Conservation (phyloP, 2,329 filamentous ascomycete species). For the Aureobasidium vineae region DNA sequence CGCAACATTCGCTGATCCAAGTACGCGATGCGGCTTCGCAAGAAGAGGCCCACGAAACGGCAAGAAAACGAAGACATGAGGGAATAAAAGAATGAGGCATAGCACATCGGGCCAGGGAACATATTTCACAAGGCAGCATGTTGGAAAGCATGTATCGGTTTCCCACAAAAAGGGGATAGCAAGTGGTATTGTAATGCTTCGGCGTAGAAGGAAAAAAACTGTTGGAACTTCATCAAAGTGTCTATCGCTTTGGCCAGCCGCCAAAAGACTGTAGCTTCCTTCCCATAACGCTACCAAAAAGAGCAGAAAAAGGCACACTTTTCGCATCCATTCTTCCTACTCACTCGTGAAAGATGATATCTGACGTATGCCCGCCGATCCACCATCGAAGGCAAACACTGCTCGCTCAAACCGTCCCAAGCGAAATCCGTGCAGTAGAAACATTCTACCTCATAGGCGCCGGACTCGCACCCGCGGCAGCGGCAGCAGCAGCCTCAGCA, state of each 20-base stretch:
- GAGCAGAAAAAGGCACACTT: not conserved
- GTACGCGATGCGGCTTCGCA: not conserved
- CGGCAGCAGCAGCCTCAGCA: conserved; percentile 21
- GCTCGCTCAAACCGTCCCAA: no score
- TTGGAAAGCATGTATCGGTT: not conserved
- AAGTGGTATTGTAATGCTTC: not conserved
- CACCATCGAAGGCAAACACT: no score
- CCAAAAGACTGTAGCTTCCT: not conserved
- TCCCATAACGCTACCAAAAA: not conserved
- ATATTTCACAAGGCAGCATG: not conserved
- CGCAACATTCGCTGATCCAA: not conserved
- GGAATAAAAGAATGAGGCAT: not conserved
- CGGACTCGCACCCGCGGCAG: conserved; percentile 4
- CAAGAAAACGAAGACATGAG: not conserved
- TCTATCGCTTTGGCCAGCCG: not conserved
- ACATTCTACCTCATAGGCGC: conserved; percentile 9
- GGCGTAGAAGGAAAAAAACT: no score
- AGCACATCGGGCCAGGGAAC: not conserved
- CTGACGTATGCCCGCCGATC: not conserved
- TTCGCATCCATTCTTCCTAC: not conserved
- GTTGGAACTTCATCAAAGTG: not conserved
- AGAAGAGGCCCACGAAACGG: not conserved
- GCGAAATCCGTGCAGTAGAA: not conserved
- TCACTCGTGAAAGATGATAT: not conserved
- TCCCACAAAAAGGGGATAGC: not conserved